phyloP scores from a whole-genome alignment of 495 filamentous ascomycete genomes.

The Trichoderma parareesei region DNA sequence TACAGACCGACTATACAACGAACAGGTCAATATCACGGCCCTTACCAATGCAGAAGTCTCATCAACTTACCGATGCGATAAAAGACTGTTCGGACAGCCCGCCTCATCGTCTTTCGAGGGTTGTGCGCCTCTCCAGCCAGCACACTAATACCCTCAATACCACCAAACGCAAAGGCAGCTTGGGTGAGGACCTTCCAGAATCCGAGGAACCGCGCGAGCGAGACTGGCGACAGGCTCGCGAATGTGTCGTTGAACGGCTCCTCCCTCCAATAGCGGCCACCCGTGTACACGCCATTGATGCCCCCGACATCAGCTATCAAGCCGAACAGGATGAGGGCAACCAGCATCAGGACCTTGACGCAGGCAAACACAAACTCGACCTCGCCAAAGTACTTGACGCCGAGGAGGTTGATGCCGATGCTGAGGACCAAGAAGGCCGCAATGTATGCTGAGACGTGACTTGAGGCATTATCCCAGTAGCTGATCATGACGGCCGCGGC shows the following conservation, averaged over 20 bases:
- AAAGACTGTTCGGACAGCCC: slow-evolving; percentile 5
- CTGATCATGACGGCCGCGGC: slow-evolving; percentile 1
- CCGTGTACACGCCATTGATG: background rate
- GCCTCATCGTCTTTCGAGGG: background rate
- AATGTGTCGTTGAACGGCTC: slow-evolving; percentile 1
- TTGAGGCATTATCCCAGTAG: background rate
- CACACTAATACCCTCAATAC: slow-evolving; percentile 8
- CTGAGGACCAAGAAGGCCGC: background rate
- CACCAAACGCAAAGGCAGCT: background rate
- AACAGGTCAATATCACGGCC: background rate
- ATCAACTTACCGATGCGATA: background rate
- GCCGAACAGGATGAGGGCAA: background rate
- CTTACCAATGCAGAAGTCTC: background rate
- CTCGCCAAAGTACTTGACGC: slow-evolving; percentile 6
- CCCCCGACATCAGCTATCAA: background rate
- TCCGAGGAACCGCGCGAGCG: background rate
- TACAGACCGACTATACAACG: background rate
- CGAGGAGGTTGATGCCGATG: background rate
- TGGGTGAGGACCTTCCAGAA: slow-evolving; percentile 3
- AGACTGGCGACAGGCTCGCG: background rate
- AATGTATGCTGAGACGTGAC: background rate
- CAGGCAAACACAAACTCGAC: slow-evolving; percentile 1
- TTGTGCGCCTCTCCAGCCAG: background rate
- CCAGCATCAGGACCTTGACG: background rate
- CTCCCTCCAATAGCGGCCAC: background rate